Evolutionary conservation across 208 protist genomes (phyloP).

Genomic region (Leishmania amazonensis): DNA sequence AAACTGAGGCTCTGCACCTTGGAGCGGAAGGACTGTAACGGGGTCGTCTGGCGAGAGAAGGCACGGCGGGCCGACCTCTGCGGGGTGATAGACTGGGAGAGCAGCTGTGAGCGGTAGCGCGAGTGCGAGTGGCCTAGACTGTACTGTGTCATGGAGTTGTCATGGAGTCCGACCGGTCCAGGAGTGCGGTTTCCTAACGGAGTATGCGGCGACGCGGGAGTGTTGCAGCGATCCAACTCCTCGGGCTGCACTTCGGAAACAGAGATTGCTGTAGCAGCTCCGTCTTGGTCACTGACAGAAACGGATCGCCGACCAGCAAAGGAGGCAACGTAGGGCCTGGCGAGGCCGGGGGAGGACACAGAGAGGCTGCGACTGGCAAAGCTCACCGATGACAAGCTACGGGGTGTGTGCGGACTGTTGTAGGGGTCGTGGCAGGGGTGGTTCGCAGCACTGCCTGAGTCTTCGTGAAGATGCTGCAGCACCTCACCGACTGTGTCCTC

Average conservation of each 20-base stretch:
- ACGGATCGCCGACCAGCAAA: not conserved
- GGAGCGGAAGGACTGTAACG: slow-evolving; percentile 29
- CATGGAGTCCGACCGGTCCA: slow-evolving; percentile 9
- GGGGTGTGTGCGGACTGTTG: slow-evolving; percentile 16
- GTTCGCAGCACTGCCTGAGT: not conserved
- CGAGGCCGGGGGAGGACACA: slow-evolving; percentile 3
- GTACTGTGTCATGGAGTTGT: slow-evolving; percentile 12
- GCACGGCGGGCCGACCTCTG: slow-evolving; percentile 45
- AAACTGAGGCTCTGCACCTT: slow-evolving; percentile 34
- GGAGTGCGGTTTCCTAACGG: slow-evolving; percentile 36
- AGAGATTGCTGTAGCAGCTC: not conserved
- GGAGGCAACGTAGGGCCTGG: not conserved
- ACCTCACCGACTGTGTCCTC: not conserved
- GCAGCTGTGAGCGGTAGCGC: slow-evolving; percentile 23
- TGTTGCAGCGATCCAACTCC: slow-evolving; percentile 4
- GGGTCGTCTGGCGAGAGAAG: slow-evolving; percentile 27
- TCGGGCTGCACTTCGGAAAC: not conserved
- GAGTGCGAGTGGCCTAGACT: slow-evolving; percentile 11
- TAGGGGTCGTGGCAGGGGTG: not conserved
- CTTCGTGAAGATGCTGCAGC: not conserved
- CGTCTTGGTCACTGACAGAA: slow-evolving; percentile 5
- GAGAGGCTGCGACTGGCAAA: not conserved
- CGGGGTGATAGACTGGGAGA: slow-evolving; percentile 38
- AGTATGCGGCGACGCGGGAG: slow-evolving; percentile 34
- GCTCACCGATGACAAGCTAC: slow-evolving; percentile 4